phyloP scores from a whole-genome alignment of 169 alveolate species.

The Eimeria falciformis region DNA sequence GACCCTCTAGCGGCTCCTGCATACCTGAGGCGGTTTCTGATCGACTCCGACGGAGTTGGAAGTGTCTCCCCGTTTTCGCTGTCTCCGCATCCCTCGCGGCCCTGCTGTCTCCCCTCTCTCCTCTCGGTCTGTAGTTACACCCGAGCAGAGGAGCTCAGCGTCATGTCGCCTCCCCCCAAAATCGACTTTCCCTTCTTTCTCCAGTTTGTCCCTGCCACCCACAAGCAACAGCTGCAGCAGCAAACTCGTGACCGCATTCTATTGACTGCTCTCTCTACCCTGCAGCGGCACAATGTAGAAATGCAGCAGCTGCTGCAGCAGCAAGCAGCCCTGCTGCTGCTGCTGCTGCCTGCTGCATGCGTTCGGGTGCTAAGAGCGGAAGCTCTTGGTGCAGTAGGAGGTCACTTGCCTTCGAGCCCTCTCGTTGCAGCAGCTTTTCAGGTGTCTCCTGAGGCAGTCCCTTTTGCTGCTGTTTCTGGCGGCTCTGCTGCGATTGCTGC shows the following conservation, averaged over 20 bases:
- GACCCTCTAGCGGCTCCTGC: constrained; percentile 71
- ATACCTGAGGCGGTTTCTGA: constrained; percentile 50
- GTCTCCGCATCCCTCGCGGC: background rate
- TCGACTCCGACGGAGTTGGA: constrained; percentile 44
- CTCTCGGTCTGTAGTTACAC: constrained; percentile 46
- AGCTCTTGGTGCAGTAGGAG: constrained; percentile 27
- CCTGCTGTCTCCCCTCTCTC: constrained; percentile 55
- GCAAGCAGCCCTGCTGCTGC: constrained; percentile 51
- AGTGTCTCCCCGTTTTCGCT: constrained; percentile 27
- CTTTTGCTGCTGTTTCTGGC: constrained; percentile 28
- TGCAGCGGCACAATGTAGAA: constrained; percentile 50
- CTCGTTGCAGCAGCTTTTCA: constrained; percentile 24
- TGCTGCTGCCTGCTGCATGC: constrained; percentile 11
- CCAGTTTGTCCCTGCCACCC: constrained; percentile 34
- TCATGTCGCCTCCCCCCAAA: constrained; percentile 28
- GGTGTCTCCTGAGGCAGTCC: constrained; percentile 26
- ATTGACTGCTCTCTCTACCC: constrained; percentile 13
- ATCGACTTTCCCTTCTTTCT: constrained; percentile 33
- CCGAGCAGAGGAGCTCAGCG: constrained; percentile 21
- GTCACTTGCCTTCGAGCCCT: background rate
- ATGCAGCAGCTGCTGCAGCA: constrained; percentile 64
- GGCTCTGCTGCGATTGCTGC: constrained; percentile 42
- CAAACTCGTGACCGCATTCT: constrained; percentile 27
- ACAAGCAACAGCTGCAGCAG: constrained; percentile 59
- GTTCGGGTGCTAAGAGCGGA: background rate